Base-by-base conservation (phyloP, 148 eudicot species). In the Silene conica region DNA sequence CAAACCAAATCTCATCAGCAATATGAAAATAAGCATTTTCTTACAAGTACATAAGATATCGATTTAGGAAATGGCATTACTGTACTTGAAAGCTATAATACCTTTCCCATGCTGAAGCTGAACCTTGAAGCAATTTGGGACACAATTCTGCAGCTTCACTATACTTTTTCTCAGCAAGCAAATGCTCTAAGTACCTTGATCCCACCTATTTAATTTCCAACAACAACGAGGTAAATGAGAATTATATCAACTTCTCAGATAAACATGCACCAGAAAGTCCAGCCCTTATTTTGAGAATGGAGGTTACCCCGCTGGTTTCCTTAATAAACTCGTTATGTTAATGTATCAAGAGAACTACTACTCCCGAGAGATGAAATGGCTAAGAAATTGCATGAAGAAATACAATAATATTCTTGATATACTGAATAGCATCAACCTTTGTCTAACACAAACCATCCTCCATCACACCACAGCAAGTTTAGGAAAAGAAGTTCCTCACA, bases 61-160 rank as follows among this genome's bases (percentile, higher is more conserved):
- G 15, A 48, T 14, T 9, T 11, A 48, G 8, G 48, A 26, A n/a
- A 60, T 56, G 10, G 48, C 46, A 67, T 43, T 25, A 9, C 11
- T 25, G 55, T 15, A 61, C 31, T 15, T 55, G 23, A 8, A 18
- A 59, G 63, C 28, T 15, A 26, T 23, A 11, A 20, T 85, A 95
- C 98, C 96, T 95, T 80, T 94, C 98, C 98, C 98, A 94, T 74
- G 96, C 91, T 68, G 98, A 79, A 81, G 92, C 89, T 76, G 98
- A 94, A 75, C 96, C 96, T 78, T 83, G 89, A 71, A 94, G 80
- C 80, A 94, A 79, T 83, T 92, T 94, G 80, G 98, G 98, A 88
- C 98, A 94, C 69, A 92, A 85, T 64, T 93, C 86, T 69, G 98
- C 98, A 71, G 97, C 98, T 80, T 94, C 96, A 77, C 86, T 85